Conservation (phyloP, 1,139 yeast genomes). For the Neolecta irregularis region DNA sequence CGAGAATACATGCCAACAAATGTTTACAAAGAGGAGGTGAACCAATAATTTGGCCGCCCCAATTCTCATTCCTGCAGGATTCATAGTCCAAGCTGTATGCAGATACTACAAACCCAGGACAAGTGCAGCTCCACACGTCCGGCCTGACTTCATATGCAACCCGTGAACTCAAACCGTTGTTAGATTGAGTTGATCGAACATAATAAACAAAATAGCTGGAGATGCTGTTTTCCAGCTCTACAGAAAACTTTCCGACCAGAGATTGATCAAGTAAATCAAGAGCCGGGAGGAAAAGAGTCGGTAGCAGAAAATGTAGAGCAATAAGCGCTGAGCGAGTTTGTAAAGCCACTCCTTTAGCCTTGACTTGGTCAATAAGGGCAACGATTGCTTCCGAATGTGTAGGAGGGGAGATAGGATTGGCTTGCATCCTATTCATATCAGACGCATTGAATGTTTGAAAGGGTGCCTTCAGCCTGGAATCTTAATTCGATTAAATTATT, state of each 20-base stretch:
- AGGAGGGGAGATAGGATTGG: too few relatives aligned
- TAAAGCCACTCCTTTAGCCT: background rate
- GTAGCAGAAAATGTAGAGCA: background rate
- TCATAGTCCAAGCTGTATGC: background rate
- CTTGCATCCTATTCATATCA: too few relatives aligned
- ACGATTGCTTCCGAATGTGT: too few relatives aligned
- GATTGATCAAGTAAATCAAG: slow-evolving; percentile 1
- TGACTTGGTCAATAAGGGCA: background rate
- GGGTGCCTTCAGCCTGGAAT: too few relatives aligned
- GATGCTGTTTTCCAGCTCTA: background rate
- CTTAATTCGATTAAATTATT: too few relatives aligned
- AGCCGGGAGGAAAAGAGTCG: background rate
- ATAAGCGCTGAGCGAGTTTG: background rate
- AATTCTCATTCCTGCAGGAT: background rate
- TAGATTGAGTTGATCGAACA: background rate
- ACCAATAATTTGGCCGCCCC: slow-evolving; percentile 7
- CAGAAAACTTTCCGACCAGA: background rate
- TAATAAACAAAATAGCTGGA: background rate
- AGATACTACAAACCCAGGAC: slow-evolving; percentile 7
- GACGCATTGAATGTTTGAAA: too few relatives aligned
- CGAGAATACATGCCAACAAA: slow-evolving; percentile 8
- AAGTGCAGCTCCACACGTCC: slow-evolving; percentile 9
- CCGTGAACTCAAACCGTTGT: background rate
- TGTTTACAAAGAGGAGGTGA: slow-evolving; percentile 9
- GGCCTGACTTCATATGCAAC: slow-evolving; percentile 6